Evolutionary conservation across 208 protist genomes (phyloP).

Genomic region (Lotmaria passim): DNA sequence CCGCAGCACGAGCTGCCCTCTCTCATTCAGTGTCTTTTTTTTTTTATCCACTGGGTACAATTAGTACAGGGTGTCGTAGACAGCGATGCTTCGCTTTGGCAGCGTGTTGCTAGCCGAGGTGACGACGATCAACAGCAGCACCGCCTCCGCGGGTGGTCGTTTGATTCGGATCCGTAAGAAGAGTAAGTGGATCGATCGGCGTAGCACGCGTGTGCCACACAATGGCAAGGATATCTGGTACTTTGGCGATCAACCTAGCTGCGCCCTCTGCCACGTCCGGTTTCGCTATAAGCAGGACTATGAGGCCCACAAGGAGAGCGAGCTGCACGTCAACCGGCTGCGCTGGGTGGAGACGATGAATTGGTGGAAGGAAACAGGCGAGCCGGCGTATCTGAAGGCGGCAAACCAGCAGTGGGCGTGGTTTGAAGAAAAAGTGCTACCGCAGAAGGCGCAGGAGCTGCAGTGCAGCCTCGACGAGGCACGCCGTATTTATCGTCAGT

Average conservation of each 20-base stretch:
- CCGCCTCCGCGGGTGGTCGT: constrained; percentile 74
- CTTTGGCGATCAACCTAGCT: constrained; percentile 90
- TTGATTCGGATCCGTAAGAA: constrained; percentile 91
- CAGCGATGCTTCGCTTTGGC: constrained; percentile 47
- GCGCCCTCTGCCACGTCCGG: constrained; percentile 86
- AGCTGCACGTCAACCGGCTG: constrained; percentile 82
- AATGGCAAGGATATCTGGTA: constrained; percentile 87
- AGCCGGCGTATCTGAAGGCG: constrained; percentile 64
- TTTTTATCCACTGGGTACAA: not conserved
- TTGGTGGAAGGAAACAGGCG: constrained; percentile 83
- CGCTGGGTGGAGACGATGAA: constrained; percentile 88
- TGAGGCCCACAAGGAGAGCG: constrained; percentile 90
- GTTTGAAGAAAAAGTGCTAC: constrained; percentile 76
- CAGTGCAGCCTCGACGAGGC: constrained; percentile 64
- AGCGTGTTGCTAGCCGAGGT: constrained; percentile 58
- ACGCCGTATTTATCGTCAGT: constrained; percentile 48
- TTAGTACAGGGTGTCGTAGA: not conserved
- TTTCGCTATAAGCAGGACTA: constrained; percentile 93
- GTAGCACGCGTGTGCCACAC: constrained; percentile 82
- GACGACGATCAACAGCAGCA: constrained; percentile 78
- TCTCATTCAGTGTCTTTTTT: not conserved
- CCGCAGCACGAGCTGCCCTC: too few relatives aligned
- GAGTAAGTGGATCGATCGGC: constrained; percentile 87
- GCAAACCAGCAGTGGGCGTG: constrained; percentile 68
- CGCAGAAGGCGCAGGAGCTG: constrained; percentile 63